These are phyloP conservation scores for Suillus lakei DNA, from an alignment of 768 basidiomycete species.

Conservation along the genomic window DNA sequence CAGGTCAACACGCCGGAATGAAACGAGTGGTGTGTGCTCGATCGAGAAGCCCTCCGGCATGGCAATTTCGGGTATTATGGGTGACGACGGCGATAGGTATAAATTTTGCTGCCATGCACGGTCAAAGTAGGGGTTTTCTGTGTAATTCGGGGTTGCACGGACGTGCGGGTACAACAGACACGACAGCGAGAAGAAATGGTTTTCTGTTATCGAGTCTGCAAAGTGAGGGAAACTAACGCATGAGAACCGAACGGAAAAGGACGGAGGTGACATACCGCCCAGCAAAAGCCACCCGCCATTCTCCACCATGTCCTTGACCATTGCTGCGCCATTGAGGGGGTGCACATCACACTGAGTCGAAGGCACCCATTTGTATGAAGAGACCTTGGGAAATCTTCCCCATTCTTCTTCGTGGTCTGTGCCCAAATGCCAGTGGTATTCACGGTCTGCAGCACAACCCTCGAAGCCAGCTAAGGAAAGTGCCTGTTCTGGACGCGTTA, in stretches of 20 bases:
- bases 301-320: constrained; percentile 64
- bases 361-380: constrained; percentile 60
- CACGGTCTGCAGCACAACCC: constrained; percentile 66
- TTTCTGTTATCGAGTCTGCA: constrained; percentile 70
- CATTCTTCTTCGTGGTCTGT: constrained; percentile 52
- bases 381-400: constrained; percentile 56
- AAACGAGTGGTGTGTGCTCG: constrained; percentile 60
- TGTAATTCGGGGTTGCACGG: constrained; percentile 65
- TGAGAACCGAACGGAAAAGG: not conserved
- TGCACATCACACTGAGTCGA: constrained; percentile 47
- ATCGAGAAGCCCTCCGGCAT: constrained; percentile 61
- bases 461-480: constrained; percentile 58
- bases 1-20: constrained; percentile 69
- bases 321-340: constrained; percentile 43
- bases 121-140: constrained; percentile 56
- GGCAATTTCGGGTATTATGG: constrained; percentile 35
- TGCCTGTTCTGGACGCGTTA: constrained; percentile 48
- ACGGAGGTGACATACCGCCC: constrained; percentile 49
- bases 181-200: constrained; percentile 76
- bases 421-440: constrained; percentile 67
- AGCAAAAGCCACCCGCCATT: constrained; percentile 73
- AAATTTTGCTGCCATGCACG: constrained; percentile 69
- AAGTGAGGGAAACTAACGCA: not conserved
- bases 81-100: constrained; percentile 60
- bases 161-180: constrained; percentile 72